These are phyloP conservation scores for Blakeslea trispora DNA, from an alignment of 371 early-diverging fungal genomes.

Conservation along the genomic window DNA sequence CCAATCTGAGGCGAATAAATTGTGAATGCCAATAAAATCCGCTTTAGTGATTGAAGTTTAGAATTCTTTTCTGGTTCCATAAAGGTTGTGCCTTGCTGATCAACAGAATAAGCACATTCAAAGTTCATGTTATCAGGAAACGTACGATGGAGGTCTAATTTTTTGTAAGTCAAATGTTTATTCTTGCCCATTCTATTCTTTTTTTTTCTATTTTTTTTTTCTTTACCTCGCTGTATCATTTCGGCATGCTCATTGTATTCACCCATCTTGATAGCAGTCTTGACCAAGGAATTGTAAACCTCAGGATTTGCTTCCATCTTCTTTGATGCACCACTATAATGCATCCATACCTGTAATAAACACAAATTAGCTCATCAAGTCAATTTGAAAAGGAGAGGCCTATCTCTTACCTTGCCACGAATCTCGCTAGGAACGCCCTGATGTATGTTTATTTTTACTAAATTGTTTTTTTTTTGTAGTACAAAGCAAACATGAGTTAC, in stretches of 20 bases:
- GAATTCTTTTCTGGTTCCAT: slow-evolving; percentile 43
- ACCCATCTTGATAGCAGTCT: slow-evolving; percentile 53
- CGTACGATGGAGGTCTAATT: slow-evolving; percentile 70
- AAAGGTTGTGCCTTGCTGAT: slow-evolving; percentile 30
- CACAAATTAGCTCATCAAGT: background rate
- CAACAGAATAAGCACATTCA: slow-evolving; percentile 28
- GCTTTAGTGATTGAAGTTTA: slow-evolving; percentile 67
- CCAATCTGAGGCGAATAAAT: slow-evolving; percentile 69
- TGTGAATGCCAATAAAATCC: slow-evolving; percentile 72
- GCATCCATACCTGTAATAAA: slow-evolving; percentile 66
- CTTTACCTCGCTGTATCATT: slow-evolving; percentile 57
- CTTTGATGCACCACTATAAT: slow-evolving; percentile 73
- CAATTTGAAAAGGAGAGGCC: too few relatives aligned
- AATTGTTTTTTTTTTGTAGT: too few relatives aligned
- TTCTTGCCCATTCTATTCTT: too few relatives aligned
- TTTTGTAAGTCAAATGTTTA: background rate
- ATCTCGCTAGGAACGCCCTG: slow-evolving; percentile 76
- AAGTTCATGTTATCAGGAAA: slow-evolving; percentile 83
- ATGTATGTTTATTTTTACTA: slow-evolving; percentile 71
- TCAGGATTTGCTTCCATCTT: slow-evolving; percentile 58
- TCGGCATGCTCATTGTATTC: slow-evolving; percentile 64
- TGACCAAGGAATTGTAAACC: slow-evolving; percentile 57
- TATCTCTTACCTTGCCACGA: slow-evolving; percentile 59
- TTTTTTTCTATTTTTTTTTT: slow-evolving; percentile 6
- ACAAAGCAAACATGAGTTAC: background rate